Base-by-base conservation (phyloP, 2,329 filamentous ascomycete genomes). In the Hymenoscyphus repandus region DNA sequence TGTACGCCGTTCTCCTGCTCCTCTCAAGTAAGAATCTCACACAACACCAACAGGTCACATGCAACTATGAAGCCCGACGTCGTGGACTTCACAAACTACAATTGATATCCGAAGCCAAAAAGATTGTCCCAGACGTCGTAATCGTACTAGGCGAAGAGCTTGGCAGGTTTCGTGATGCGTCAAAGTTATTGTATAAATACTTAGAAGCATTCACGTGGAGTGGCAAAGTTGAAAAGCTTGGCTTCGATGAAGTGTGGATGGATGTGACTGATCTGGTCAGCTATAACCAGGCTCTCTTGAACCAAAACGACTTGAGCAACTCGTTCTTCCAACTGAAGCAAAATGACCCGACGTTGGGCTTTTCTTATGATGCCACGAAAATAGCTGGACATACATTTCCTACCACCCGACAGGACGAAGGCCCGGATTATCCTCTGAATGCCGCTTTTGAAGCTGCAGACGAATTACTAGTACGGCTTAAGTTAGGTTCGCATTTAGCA, bases 21-120 rank as follows among this genome's bases (percentile, higher is more conserved):
- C 22, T 7, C 22, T 4, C 22, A 27, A 7, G 4, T 7, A 27
- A 27, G 22, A 27, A 27, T 27, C 22, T 27, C 22, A 27, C 22
- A 4, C 22, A 27, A 27, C 4, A 4, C 22, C 22, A 27, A 17
- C 20, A 47, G 37, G 89, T 91, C 18, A 95, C 90, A 4, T 95
- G 89, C 77, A 97, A 97, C 70, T 97, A 97, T 68, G 88, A 88
- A 65, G 92, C 92, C 18, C 83, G 92, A 33, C 74, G 82, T 46
- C 78, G 71, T n/a, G 82, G 82, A 48, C 76, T 91, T 48, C 75
- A 79, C 67, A 97, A 99, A 72, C 76, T 97, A 53, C 90, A 95
- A 76, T 79, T 90, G 57, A 83, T 96, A 64, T 79, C 76, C 47
- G 90, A 96, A 55, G 93, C 92, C 3, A 88, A 81, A 69, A 82